phyloP scores from a whole-genome alignment of 805 yeast species.

The Saturnispora zaruensis region DNA sequence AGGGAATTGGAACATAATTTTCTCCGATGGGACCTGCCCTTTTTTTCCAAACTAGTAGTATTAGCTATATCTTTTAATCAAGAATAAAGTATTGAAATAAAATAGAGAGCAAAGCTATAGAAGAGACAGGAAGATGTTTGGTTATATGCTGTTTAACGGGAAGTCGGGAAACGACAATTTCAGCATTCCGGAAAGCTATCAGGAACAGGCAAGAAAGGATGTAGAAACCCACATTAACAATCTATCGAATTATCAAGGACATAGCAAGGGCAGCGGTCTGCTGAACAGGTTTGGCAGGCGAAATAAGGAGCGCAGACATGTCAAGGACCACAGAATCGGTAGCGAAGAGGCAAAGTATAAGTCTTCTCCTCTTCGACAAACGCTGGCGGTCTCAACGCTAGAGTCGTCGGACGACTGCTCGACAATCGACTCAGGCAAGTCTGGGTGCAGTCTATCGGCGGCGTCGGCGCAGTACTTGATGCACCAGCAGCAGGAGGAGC shows the following conservation, averaged over 20 bases:
- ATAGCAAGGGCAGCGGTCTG: not conserved
- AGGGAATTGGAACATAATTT: not conserved
- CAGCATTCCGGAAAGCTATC: slow-evolving; percentile 28
- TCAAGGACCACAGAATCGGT: not conserved
- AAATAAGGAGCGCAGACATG: not conserved
- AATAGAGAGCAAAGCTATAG: not conserved
- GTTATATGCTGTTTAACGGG: slow-evolving; percentile 22
- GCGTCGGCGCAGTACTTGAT: slow-evolving; percentile 11
- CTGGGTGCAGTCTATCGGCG: slow-evolving; percentile 13
- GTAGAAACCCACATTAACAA: slow-evolving; percentile 23
- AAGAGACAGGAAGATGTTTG: slow-evolving; percentile 22
- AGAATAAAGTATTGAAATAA: not conserved
- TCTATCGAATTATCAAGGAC: slow-evolving; percentile 3
- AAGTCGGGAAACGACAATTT: slow-evolving; percentile 20
- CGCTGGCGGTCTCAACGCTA: slow-evolving; percentile 18
- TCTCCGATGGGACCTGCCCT: not conserved
- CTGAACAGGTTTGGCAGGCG: not conserved
- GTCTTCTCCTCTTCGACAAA: slow-evolving; percentile 27
- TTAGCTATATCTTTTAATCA: not conserved
- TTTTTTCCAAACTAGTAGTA: not conserved
- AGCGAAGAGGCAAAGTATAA: slow-evolving; percentile 17
- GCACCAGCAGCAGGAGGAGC: slow-evolving; percentile 11
- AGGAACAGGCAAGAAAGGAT: slow-evolving; percentile 27
- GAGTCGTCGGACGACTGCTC: slow-evolving; percentile 21
- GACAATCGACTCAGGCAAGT: slow-evolving; percentile 19